Conservation (phyloP, 345 rosid genomes). For the Tarenaya hassleriana region DNA sequence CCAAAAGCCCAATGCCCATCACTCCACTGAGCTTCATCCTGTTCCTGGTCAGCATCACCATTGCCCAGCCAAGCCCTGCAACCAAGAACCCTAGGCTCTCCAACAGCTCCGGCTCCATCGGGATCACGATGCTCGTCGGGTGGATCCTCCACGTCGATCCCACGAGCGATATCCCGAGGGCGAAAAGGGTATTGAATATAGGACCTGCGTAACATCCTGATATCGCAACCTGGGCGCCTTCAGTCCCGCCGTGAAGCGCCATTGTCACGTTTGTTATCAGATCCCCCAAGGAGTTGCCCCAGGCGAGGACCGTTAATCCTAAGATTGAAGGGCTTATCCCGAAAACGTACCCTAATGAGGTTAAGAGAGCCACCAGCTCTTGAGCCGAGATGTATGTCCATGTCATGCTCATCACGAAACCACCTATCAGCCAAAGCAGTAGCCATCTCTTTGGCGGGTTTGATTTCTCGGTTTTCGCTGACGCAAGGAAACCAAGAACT, state of each 20-base stretch:
- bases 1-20: conserved; percentile 69
- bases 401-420: conserved; percentile 77
- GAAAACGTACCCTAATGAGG: conserved; percentile 53
- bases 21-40: conserved; percentile 56
- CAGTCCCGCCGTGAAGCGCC: conserved; percentile 69
- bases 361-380: conserved; percentile 67
- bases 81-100: conserved; percentile 69
- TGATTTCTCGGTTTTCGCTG: conserved; percentile 40
- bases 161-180: conserved; percentile 61
- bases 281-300: conserved; percentile 97
- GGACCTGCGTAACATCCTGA: conserved; percentile 96
- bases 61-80: conserved; percentile 73
- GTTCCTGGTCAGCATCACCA: conserved; percentile 64
- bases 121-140: conserved; percentile 51
- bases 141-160: conserved; percentile 56
- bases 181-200: conserved; percentile 73
- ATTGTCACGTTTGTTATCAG: conserved; percentile 69
- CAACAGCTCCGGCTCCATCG: conserved; percentile 51
- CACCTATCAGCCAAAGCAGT: conserved; percentile 69
- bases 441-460: conserved; percentile 63
- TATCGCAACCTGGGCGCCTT: conserved; percentile 78
- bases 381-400: conserved; percentile 88
- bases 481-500: conserved; percentile 55
- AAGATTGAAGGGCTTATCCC: conserved; percentile 78
- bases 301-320: conserved; percentile 83